Evolutionary conservation across 2,329 filamentous ascomycete species (phyloP), one percentile per base, ranked within the genome.

Genomic region (Penicillium sp.): DNA sequence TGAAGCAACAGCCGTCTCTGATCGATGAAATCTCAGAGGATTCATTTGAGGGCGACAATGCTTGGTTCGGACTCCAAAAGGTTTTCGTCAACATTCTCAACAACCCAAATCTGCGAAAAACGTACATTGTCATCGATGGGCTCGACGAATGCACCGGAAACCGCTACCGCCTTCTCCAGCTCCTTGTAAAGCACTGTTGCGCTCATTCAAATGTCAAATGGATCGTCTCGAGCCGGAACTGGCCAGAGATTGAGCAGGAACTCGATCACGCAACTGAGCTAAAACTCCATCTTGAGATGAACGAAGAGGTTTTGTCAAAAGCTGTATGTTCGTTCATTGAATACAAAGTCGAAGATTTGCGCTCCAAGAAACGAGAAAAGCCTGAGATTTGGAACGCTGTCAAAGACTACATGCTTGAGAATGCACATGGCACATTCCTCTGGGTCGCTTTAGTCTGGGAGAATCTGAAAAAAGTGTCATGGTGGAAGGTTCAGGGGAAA

Each of bases 61-160:
- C 71, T 2, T 78, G 71, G 67, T 31, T 63, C 39, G 62, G 67
- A 1, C 47, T 83, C 6, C 68, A 60, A 0, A 52, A 69, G 1
- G 74, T 81, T 5, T 70, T 83, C 0, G 55, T 14, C 0, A 56
- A 60, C 4, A 77, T 83, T 10, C 53, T 83, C 1, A 14, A 67
- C 13, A 75, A 80, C 42, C 51, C 57, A 2, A 62, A 11, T 5
- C 49, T 75, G 2, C 14, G 62, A 1, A 56, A 11, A 0, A 67
- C 65, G 0, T 69, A 69, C 55, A 48, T 83, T 4, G 55, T 40
- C 2, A 22, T 40, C 6, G 38, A 40, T 10, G 38, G 16, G 3
- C 38, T 40, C 22, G 38, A 40, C 38, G 38, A 40, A 21, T 40
- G 38, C 16, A 21, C 18, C 5, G 38, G 6, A 11, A 16, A 16